These are phyloP conservation scores for Calonectria hawksworthii DNA, from an alignment of 2,329 filamentous ascomycete genomes.

Conservation along the genomic window DNA sequence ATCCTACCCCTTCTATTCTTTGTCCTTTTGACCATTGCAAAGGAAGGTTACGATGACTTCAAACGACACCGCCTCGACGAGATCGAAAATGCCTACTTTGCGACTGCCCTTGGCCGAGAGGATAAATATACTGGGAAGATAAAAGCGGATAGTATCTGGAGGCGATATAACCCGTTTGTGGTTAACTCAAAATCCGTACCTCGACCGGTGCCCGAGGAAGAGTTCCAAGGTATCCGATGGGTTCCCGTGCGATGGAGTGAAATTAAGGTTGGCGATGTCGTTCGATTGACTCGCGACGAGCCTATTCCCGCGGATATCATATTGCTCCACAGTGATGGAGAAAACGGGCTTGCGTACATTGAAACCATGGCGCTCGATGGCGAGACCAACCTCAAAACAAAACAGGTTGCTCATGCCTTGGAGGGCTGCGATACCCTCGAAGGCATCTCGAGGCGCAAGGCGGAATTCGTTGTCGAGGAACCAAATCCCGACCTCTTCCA, in stretches of 20 bases:
- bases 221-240: constrained; percentile 74
- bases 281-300: constrained; percentile 75
- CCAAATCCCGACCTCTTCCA: constrained; percentile 84
- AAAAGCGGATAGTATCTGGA: constrained; percentile 38
- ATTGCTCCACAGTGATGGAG: constrained; percentile 81
- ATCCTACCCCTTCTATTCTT: constrained; percentile 82
- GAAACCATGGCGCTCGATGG: constrained; percentile 89
- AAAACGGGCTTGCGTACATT: constrained; percentile 84
- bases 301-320: constrained; percentile 86
- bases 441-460: constrained; percentile 67
- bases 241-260: constrained; percentile 59
- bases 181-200: constrained; percentile 48
- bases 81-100: constrained; percentile 77
- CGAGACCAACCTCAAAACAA: constrained; percentile 86
- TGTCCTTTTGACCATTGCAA: constrained; percentile 83
- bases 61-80: constrained; percentile 85
- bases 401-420: constrained; percentile 74
- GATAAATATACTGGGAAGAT: constrained; percentile 50
- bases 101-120: constrained; percentile 59
- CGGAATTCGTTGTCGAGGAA: constrained; percentile 80
- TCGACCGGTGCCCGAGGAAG: constrained; percentile 61
- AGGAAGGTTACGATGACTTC: constrained; percentile 90
- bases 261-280: constrained; percentile 64
- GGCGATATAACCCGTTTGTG: constrained; percentile 52
- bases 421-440: constrained; percentile 69